These are phyloP conservation scores for Saccharum officinarum DNA, from an alignment of 176 grass and related monocot genomes.

Conservation along the genomic window DNA sequence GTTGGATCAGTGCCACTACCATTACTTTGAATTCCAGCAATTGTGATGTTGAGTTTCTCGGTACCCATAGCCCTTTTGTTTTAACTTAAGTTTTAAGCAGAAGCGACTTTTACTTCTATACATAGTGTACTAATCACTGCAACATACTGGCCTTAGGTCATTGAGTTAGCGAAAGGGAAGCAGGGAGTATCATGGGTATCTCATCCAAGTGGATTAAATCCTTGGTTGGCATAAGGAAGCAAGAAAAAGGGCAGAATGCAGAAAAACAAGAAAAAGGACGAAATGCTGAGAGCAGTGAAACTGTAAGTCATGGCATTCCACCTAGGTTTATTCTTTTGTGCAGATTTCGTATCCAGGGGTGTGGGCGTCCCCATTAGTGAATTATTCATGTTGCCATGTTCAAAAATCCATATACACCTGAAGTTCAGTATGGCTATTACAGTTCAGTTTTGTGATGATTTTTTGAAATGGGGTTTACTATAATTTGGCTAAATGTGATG, in stretches of 20 bases:
- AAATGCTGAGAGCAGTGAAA: conserved; percentile 54
- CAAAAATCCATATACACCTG: background rate
- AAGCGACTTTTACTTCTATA: background rate
- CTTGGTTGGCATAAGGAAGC: conserved; percentile 73
- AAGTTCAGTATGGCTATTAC: background rate
- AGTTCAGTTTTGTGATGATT: background rate
- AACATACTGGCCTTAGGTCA: conserved; percentile 14
- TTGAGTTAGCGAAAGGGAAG: conserved; percentile 25
- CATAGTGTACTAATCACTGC: background rate
- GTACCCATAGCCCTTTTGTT: background rate
- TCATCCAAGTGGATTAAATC: conserved; percentile 93
- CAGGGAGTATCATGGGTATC: conserved; percentile 58
- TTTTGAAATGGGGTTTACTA: background rate
- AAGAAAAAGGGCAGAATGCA: conserved; percentile 56
- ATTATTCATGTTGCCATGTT: background rate
- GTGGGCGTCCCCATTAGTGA: background rate
- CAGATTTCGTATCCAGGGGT: background rate
- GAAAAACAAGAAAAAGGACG: conserved; percentile 60
- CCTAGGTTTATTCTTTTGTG: conserved; percentile 15
- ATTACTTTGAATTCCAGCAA: conserved; percentile 30
- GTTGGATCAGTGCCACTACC: background rate
- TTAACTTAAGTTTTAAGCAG: conserved; percentile 27
- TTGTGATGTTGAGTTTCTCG: conserved; percentile 8
- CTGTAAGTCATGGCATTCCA: conserved; percentile 51
- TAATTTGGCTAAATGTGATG: background rate